Percentiles rank a stretch among this genome's conserved stretches.
Evolutionary conservation across 306 rosid species (phyloP).

Genomic region (Acacia crassicarpa): DNA sequence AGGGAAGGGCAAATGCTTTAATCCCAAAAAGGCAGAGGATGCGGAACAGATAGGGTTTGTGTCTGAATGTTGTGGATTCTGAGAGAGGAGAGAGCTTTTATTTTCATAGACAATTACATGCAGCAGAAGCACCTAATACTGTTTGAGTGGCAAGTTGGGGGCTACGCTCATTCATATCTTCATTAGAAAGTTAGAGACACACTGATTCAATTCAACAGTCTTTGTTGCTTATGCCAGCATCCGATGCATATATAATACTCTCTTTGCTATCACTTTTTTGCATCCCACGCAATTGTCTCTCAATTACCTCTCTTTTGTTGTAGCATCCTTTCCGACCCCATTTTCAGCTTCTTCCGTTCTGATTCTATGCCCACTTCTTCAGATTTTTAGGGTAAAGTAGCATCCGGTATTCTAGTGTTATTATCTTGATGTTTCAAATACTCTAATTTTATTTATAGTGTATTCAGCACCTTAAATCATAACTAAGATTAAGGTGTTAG

Average conservation of each 20-base stretch:
- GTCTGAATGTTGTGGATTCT: not conserved
- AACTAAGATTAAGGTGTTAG: no score
- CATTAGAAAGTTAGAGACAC: not conserved
- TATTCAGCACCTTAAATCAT: no score
- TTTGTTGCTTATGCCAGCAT: conserved; percentile 5
- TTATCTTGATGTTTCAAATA: no score
- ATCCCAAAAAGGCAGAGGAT: conserved; percentile 12
- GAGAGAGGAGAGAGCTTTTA: not conserved
- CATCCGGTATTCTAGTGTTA: no score
- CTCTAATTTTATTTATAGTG: no score
- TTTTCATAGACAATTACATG: not conserved
- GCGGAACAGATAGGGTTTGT: not conserved
- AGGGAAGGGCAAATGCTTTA: not conserved
- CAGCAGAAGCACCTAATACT: conserved; percentile 13
- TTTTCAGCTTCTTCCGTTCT: not conserved
- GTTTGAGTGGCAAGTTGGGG: not conserved
- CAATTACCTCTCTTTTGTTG: not conserved
- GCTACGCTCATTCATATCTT: not conserved
- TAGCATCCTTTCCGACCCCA: not conserved
- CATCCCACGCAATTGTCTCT: not conserved
- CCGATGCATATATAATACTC: not conserved
- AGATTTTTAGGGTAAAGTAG: not conserved
- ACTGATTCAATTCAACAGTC: not conserved
- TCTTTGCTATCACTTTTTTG: not conserved
- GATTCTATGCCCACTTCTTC: not conserved